Evolutionary conservation across 495 filamentous ascomycete species (phyloP).

Genomic region (Aspergillus nanangensis): DNA sequence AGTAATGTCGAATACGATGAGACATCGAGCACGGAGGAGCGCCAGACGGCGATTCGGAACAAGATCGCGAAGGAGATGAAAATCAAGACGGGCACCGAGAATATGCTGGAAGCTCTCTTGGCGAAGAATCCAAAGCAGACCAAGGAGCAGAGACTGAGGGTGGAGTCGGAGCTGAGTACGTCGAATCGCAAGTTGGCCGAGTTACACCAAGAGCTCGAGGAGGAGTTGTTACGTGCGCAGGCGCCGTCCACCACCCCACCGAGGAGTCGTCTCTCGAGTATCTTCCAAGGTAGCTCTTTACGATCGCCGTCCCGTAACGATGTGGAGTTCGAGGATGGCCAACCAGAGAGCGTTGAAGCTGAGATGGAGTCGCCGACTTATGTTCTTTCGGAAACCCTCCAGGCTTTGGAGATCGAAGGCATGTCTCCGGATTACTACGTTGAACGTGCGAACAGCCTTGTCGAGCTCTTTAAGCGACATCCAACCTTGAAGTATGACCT

Average conservation of each 20-base stretch:
- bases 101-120: constrained; percentile 89
- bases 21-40: constrained; percentile 61
- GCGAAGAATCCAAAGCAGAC: constrained; percentile 94
- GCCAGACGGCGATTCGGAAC: constrained; percentile 68
- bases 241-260: constrained; percentile 69
- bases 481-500: constrained; percentile 94
- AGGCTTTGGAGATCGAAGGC: constrained; percentile 78
- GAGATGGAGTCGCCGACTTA: constrained; percentile 86
- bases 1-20: constrained; percentile 61
- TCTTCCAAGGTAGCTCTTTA: constrained; percentile 61
- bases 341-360: constrained; percentile 45
- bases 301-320: constrained; percentile 60
- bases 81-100: constrained; percentile 96
- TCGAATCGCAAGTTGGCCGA: constrained; percentile 89
- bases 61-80: constrained; percentile 90
- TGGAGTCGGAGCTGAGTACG: constrained; percentile 85
- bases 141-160: constrained; percentile 80
- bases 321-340: constrained; percentile 41
- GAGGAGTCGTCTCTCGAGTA: constrained; percentile 60
- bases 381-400: constrained; percentile 81
- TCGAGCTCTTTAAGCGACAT: constrained; percentile 88
- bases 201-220: constrained; percentile 73
- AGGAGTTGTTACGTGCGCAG: constrained; percentile 58
- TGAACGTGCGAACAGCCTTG: constrained; percentile 80
- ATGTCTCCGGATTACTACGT: constrained; percentile 95